Percentiles rank a stretch among this genome's conserved stretches.
These are phyloP conservation scores for Amaranthus palmeri DNA, from an alignment of 148 eudicot genomes.

Conservation along the genomic window DNA sequence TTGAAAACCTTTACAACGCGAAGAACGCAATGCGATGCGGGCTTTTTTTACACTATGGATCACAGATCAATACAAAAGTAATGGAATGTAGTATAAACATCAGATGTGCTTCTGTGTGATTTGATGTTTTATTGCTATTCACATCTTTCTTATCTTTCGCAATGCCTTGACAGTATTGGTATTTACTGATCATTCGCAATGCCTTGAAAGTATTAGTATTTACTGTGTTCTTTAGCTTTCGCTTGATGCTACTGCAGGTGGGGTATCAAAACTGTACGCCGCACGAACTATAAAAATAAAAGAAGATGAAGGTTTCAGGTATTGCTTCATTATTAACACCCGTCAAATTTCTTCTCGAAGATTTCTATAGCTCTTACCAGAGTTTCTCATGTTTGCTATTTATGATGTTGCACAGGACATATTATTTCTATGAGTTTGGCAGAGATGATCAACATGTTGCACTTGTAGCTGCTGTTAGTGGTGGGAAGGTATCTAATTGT, in stretches of 20 bases:
- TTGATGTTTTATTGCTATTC: background rate
- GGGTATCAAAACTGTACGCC: constrained; percentile 44
- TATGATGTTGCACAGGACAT: constrained; percentile 54
- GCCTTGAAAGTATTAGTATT: background rate
- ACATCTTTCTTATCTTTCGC: background rate
- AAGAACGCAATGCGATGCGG: no score
- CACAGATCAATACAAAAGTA: background rate
- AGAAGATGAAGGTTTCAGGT: constrained; percentile 87
- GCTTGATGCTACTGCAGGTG: constrained; percentile 45
- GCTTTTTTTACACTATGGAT: no score
- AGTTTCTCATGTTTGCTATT: constrained; percentile 12
- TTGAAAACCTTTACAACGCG: no score
- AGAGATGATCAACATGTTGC: constrained; percentile 77
- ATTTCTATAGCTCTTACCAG: background rate
- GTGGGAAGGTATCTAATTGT: constrained; percentile 68
- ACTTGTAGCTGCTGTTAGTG: constrained; percentile 70
- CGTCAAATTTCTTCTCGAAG: background rate
- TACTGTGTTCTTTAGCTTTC: constrained; percentile 9
- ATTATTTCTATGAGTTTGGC: constrained; percentile 85
- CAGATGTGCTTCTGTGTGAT: background rate
- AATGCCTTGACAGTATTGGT: background rate
- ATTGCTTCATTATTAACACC: background rate
- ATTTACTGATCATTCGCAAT: background rate
- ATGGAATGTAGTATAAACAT: background rate
- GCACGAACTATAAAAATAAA: constrained; percentile 81